phyloP scores from a whole-genome alignment of 2,329 filamentous ascomycete species.

The Didymosphaeria variabile region DNA sequence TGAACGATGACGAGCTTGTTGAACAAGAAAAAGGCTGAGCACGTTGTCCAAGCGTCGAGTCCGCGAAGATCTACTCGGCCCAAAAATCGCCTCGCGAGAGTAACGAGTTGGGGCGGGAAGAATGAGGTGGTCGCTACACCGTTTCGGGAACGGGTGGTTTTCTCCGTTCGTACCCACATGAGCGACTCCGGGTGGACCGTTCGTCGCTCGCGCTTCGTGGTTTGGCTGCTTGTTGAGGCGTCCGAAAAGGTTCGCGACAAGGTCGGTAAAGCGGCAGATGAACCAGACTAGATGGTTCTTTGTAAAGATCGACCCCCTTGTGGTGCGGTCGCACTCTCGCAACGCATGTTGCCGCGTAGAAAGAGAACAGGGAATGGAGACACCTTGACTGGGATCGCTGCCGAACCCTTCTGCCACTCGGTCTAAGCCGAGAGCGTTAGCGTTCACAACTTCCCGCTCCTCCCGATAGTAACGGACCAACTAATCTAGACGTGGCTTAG shows the following conservation, averaged over 20 bases:
- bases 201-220: slow-evolving; percentile 22
- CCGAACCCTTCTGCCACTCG: slow-evolving; percentile 29
- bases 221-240: slow-evolving; percentile 18
- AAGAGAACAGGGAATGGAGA: slow-evolving; percentile 16
- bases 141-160: slow-evolving; percentile 32
- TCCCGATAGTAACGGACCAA: slow-evolving; percentile 25
- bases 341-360: slow-evolving; percentile 12
- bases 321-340: slow-evolving; percentile 22
- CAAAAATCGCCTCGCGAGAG: slow-evolving; percentile 23
- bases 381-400: slow-evolving; percentile 24
- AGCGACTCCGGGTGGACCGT: slow-evolving; percentile 25
- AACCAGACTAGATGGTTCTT: slow-evolving; percentile 23
- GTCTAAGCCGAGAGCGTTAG: slow-evolving; percentile 27
- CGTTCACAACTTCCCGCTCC: slow-evolving; percentile 16
- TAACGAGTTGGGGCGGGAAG: slow-evolving; percentile 25
- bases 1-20: slow-evolving; percentile 22
- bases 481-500: slow-evolving; percentile 31
- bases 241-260: slow-evolving; percentile 22
- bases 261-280: slow-evolving; percentile 30
- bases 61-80: slow-evolving; percentile 21
- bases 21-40: slow-evolving; percentile 18
- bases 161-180: slow-evolving; percentile 31
- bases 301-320: slow-evolving; percentile 24
- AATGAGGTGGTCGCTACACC: slow-evolving; percentile 23
- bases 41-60: slow-evolving; percentile 10